Conservation (phyloP, 768 basidiomycete genomes). For the Cystobasidium onofrii region DNA sequence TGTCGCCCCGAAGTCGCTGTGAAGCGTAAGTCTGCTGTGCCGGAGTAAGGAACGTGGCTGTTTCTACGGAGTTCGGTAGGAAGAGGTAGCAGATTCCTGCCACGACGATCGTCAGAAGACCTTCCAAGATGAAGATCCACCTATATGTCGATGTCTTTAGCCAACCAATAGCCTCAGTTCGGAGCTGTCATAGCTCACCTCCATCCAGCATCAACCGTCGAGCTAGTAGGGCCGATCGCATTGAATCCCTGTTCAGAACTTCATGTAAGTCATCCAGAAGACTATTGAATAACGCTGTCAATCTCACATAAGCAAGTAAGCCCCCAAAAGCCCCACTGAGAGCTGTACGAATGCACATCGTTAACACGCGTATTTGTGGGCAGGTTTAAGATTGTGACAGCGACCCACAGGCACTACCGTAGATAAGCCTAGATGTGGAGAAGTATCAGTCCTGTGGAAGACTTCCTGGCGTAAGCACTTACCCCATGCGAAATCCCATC, state of each 20-base stretch:
- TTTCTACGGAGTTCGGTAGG: background rate
- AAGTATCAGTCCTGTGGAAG: too few species aligned
- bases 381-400: too few species aligned
- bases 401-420: constrained; percentile 4
- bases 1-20: background rate
- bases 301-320: background rate
- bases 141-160: too few species aligned
- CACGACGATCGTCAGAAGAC: constrained; percentile 38
- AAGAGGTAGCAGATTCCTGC: background rate
- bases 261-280: background rate
- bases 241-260: constrained; percentile 48
- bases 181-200: background rate
- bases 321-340: constrained; percentile 60
- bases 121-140: constrained; percentile 23
- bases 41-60: constrained; percentile 50
- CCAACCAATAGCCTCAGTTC: too few species aligned
- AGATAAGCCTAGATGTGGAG: background rate
- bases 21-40: constrained; percentile 47
- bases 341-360: too few species aligned
- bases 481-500: constrained; percentile 25
- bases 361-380: too few species aligned
- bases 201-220: constrained; percentile 50
- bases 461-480: too few species aligned
- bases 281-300: too few species aligned
- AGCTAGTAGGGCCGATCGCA: constrained; percentile 56